Base-by-base conservation (phyloP, 2,329 filamentous ascomycete genomes). In the Colletotrichum musicola region DNA sequence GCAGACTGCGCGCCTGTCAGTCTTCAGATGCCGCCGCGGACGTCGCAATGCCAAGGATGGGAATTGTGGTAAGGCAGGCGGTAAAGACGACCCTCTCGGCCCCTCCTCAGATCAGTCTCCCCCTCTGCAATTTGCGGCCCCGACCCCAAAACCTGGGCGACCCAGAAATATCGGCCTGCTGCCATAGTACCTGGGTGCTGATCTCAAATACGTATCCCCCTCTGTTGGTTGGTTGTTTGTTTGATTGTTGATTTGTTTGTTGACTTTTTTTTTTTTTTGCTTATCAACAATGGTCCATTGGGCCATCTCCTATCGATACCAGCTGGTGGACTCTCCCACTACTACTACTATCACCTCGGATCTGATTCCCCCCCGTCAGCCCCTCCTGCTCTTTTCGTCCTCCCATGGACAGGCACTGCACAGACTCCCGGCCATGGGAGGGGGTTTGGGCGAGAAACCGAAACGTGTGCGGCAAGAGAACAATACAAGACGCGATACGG, bases 231-330 rank as follows among this genome's bases (percentile, higher is more conserved):
- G 30, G 25, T 46, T 58, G 55, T 62, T 62, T 62, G n/a, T 53
- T 62, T 62, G 47, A 46, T 62, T 62, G 35, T 62, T 62, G 59
- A 54, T 51, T 51, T 51, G 20, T 51, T 51, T 51, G 49, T 51
- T 51, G 49, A 51, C 47, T 50, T 50, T 42, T 51, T 54, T n/a
- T n/a, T n/a, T n/a, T 30, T 51, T 62, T 30, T 16, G n/a, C 13
- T 44, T 46, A 18, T 54, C 47, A 54, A 62, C 59, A 62, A 62
- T 59, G 12, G 14, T 12, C 58, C 22, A 35, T 49, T 35, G 30
- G 30, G n/a, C 49, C 49, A 47, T 59, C 49, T 40, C 61, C 65
- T 68, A 58, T 68, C 65, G 53, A 68, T 64, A 68, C 46, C 40
- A 20, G 27, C 42, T 16, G 12, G 44, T 46, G 16, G 16, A 14